Conservation (phyloP, 371 early-diverging fungal species). For the Basidiobolus meristosporus region DNA sequence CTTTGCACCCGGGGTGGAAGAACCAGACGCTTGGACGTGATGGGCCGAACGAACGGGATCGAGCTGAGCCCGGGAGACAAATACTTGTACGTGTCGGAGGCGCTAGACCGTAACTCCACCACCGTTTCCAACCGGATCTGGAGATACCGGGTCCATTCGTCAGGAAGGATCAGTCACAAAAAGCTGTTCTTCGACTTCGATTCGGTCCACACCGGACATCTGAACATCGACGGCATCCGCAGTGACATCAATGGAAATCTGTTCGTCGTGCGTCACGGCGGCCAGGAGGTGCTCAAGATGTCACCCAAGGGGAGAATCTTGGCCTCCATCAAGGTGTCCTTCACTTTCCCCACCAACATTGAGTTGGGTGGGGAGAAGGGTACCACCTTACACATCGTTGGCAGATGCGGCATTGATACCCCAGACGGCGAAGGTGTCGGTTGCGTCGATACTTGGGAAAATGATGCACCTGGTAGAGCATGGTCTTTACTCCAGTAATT, state of each 20-base stretch:
- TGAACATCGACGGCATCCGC: constrained; percentile 29
- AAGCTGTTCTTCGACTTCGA: constrained; percentile 14
- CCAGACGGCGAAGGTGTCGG: constrained; percentile 1
- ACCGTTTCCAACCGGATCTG: constrained; percentile 16
- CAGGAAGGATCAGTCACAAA: constrained; percentile 4
- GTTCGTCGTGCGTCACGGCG: constrained; percentile 19
- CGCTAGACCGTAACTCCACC: constrained; percentile 9
- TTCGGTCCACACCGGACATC: constrained; percentile 10
- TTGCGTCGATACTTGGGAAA: constrained; percentile 2
- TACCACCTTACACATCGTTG: constrained; percentile 18
- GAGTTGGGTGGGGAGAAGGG: constrained; percentile 23
- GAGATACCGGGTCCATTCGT: not conserved
- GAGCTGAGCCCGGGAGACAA: constrained; percentile 21
- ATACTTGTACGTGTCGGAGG: constrained; percentile 20
- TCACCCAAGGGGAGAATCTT: constrained; percentile 11
- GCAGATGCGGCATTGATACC: constrained; percentile 9
- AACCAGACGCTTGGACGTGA: constrained; percentile 9
- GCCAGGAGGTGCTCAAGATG: constrained; percentile 15
- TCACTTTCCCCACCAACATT: constrained; percentile 15
- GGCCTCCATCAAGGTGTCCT: constrained; percentile 9
- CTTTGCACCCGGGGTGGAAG: constrained; percentile 3
- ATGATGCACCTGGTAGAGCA: too few species aligned
- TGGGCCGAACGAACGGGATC: constrained; percentile 27
- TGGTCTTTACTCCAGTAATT: too few species aligned
- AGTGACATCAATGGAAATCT: constrained; percentile 17